These are phyloP conservation scores for Pleurotus eryngii DNA, from an alignment of 768 basidiomycete species.

Conservation along the genomic window DNA sequence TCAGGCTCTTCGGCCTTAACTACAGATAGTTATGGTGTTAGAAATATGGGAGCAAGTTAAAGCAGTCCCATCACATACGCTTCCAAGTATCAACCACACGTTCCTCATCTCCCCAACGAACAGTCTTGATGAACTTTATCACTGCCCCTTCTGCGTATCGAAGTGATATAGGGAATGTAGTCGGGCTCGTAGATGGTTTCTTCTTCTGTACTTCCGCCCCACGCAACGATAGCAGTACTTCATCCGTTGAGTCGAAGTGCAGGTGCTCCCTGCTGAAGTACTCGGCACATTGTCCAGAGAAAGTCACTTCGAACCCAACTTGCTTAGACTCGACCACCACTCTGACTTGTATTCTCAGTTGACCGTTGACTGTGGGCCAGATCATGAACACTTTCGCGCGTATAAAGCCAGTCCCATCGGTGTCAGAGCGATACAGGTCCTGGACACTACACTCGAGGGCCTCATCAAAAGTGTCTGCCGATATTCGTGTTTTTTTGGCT, in stretches of 20 bases:
- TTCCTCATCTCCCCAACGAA: constrained; percentile 11
- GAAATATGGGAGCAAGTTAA: neutral
- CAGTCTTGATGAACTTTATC: constrained; percentile 32
- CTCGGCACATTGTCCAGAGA: constrained; percentile 28
- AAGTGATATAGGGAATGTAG: constrained; percentile 37
- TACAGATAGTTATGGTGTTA: neutral
- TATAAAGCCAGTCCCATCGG: constrained; percentile 35
- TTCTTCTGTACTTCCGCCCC: constrained; percentile 34
- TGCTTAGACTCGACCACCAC: constrained; percentile 12
- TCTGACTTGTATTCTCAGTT: constrained; percentile 3
- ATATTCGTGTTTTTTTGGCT: constrained; percentile 15
- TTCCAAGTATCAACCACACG: constrained; percentile 26
- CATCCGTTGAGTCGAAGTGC: constrained; percentile 37
- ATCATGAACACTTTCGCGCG: constrained; percentile 41
- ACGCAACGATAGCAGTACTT: constrained; percentile 44
- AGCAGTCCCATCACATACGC: constrained; percentile 16
- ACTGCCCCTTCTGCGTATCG: constrained; percentile 39
- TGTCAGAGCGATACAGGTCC: constrained; percentile 28
- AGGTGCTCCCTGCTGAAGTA: constrained; percentile 29
- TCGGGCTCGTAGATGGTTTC: constrained; percentile 19
- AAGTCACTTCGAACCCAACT: constrained; percentile 33
- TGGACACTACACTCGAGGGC: constrained; percentile 23
- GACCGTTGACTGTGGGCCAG: constrained; percentile 30
- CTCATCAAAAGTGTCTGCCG: constrained; percentile 16
- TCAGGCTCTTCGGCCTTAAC: constrained; percentile 7